These are phyloP conservation scores for Starmerella apis DNA, from an alignment of 805 yeast species.

Conservation along the genomic window DNA sequence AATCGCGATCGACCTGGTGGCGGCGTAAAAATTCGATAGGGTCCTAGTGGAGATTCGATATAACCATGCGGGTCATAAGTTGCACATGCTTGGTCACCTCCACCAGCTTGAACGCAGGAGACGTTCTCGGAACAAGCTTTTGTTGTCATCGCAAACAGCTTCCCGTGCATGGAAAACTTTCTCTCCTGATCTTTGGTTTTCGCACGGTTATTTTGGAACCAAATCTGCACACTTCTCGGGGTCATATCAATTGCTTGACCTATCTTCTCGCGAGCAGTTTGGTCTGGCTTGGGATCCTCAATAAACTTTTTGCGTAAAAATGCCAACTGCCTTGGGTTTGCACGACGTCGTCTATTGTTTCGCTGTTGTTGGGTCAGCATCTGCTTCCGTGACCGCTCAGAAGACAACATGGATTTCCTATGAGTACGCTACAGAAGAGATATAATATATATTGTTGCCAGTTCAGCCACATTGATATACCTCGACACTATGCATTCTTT, in stretches of 20 bases:
- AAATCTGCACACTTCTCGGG: conserved; percentile 78
- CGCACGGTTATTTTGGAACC: conserved; percentile 79
- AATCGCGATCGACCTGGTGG: not conserved
- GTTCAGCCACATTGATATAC: not conserved
- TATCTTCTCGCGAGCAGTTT: conserved; percentile 34
- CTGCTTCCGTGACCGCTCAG: not conserved
- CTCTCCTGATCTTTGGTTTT: conserved; percentile 33
- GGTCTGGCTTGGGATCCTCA: conserved; percentile 60
- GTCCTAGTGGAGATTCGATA: not conserved
- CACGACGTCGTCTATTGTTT: conserved; percentile 50
- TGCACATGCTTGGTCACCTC: not conserved
- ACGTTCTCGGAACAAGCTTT: conserved; percentile 11
- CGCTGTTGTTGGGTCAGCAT: conserved; percentile 31
- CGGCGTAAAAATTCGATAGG: not conserved
- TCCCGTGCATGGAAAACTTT: not conserved
- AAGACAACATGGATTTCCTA: not conserved
- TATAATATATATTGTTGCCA: too few species aligned
- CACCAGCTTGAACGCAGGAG: conserved; percentile 16
- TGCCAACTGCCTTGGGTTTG: conserved; percentile 70
- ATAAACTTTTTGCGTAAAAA: conserved; percentile 58
- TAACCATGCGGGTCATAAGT: not conserved
- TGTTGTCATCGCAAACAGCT: conserved; percentile 6
- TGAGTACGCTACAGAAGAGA: not conserved
- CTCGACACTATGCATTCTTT: not conserved
- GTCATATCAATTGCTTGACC: conserved; percentile 69